phyloP scores from a whole-genome alignment of 495 filamentous ascomycete genomes.

The Neurospora sp. region DNA sequence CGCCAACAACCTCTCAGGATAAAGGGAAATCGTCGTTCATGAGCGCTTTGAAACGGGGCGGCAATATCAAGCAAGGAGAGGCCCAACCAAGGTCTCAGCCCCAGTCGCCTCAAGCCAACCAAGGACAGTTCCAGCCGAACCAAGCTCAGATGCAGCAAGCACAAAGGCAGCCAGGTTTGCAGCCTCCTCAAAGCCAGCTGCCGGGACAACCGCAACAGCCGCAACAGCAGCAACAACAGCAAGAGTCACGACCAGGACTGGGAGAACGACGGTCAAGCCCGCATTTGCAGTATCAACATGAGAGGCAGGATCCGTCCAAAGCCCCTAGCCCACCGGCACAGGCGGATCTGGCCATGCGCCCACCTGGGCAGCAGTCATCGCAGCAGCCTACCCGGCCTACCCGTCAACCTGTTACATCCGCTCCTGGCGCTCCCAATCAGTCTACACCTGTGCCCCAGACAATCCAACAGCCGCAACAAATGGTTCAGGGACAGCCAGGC shows the following conservation, averaged over 20 bases:
- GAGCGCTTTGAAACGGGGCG: slow-evolving; percentile 20
- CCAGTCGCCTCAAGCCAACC: slow-evolving; percentile 6
- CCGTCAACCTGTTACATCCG: neutral
- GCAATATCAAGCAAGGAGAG: slow-evolving; percentile 16
- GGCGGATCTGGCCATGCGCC: neutral
- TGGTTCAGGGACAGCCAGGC: neutral
- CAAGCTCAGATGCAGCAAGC: slow-evolving; percentile 6
- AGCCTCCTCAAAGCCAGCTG: neutral
- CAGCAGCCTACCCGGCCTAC: slow-evolving; percentile 1
- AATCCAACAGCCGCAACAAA: neutral
- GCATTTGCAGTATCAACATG: slow-evolving; percentile 3
- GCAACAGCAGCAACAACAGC: slow-evolving; percentile 7
- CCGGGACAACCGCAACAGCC: slow-evolving; percentile 4
- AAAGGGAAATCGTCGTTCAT: slow-evolving; percentile 23
- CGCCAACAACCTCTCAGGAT: slow-evolving; percentile 10
- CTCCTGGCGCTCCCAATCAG: neutral
- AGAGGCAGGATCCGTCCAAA: neutral
- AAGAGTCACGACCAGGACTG: slow-evolving; percentile 1
- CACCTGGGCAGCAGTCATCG: neutral
- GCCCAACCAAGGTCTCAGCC: slow-evolving; percentile 3
- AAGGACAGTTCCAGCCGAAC: slow-evolving; percentile 9
- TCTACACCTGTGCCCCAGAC: neutral
- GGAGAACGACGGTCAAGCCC: neutral
- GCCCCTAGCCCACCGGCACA: neutral
- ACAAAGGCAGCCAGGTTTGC: slow-evolving; percentile 1